Base-by-base conservation (phyloP, 78 protist species). In the Protostelium mycophagum region DNA sequence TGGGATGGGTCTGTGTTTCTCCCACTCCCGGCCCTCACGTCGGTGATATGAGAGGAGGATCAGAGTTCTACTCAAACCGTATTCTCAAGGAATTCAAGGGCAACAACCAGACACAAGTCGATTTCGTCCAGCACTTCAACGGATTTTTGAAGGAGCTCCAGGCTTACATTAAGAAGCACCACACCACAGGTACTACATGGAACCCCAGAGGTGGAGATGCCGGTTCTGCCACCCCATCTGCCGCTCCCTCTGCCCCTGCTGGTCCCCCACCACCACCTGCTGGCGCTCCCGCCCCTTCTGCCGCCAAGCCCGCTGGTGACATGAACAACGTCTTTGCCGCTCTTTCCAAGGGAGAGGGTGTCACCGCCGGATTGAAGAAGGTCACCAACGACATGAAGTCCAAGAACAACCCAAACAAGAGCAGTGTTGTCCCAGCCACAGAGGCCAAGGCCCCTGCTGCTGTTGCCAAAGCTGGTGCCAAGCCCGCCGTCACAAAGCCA, bases 1-100 rank as follows among this genome's bases (percentile, higher is more conserved):
- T 91, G 83, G 89, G 94, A 39, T 94, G 94, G 96, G 92, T 94
- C 38, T 88, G 87, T 34, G 94, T 91, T 39, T 94, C 90, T 63
- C 96, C 96, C 87, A 94, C 96, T n/a, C 96, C 96, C 88, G 96
- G 87, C 37, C 96, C 96, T 83, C 92, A 89, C 89, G 91, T 94
- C 0, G 91, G 89, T 1, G 96, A 94, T n/a, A 91, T 88, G 90
- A 94, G 87, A 85, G 91, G 87, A 23, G 86, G 92, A 36, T 36
- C 91, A 35, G 96, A 94, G 89, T 94, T 94, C 90, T 94, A 91
- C 85, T 88, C 96, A 84, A 94, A 94, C 91, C 34, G 94, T 29
- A 90, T 94, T 38, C 63, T 91, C n/a, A 91, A 87, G 51, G 96
- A 89, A 87, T 89, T 89, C 94, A 94, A 94, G 93, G 94, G 94